phyloP scores from a whole-genome alignment of 805 yeast species.

The Teunomyces panamensis region DNA sequence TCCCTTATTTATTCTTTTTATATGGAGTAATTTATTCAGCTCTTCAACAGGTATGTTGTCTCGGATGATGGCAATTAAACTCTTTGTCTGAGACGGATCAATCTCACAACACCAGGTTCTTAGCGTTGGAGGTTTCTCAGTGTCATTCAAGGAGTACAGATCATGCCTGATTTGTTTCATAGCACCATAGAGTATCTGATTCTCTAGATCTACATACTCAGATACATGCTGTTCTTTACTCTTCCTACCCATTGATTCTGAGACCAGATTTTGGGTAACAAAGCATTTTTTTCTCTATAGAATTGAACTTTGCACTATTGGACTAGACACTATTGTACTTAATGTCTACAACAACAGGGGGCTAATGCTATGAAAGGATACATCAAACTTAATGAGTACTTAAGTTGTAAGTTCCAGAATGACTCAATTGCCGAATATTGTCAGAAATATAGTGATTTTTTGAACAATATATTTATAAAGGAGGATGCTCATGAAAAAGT shows the following conservation, averaged over 20 bases:
- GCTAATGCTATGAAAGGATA: neutral
- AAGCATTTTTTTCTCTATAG: neutral
- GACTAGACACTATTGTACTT: neutral
- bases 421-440: neutral
- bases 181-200: slow-evolving; percentile 43
- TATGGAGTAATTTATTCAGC: slow-evolving; percentile 30
- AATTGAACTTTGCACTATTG: neutral
- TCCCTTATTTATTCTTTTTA: slow-evolving; percentile 49
- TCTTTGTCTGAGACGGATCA: slow-evolving; percentile 32
- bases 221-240: neutral
- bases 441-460: neutral
- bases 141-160: neutral
- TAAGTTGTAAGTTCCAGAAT: neutral
- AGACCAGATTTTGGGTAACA: neutral
- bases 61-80: slow-evolving; percentile 23
- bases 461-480: neutral
- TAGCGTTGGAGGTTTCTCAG: slow-evolving; percentile 25
- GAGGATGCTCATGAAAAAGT: neutral
- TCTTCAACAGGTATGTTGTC: slow-evolving; percentile 28
- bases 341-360: neutral
- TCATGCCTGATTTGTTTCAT: slow-evolving; percentile 42
- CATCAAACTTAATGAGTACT: neutral
- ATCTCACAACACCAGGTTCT: slow-evolving; percentile 51
- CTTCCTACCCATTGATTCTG: neutral
- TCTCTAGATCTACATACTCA: slow-evolving; percentile 42